Conservation (phyloP, 441 rosid genomes). For the Erodium trifolium region DNA sequence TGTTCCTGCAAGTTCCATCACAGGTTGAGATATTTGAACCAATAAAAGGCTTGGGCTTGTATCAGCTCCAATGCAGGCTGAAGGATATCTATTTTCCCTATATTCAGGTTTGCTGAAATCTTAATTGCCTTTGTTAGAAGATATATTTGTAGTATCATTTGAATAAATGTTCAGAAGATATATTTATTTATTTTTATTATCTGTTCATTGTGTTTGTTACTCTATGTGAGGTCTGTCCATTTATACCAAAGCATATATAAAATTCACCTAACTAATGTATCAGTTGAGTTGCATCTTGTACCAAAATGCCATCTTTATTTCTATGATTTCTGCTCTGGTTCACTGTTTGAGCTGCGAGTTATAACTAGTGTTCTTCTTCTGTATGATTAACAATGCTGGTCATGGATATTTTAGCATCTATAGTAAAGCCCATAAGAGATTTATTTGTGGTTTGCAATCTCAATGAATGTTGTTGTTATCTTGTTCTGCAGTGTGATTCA, state of each 20-base stretch:
- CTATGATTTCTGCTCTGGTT: not conserved
- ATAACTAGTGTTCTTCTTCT: not conserved
- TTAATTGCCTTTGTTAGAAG: not conserved
- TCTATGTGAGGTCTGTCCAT: no score
- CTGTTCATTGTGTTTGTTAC: no score
- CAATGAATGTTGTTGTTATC: slow-evolving; percentile 12
- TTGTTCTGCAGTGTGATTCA: slow-evolving; percentile 57
- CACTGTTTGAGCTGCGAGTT: not conserved
- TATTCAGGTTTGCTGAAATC: slow-evolving; percentile 44
- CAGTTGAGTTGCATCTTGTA: not conserved
- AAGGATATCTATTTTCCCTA: slow-evolving; percentile 87
- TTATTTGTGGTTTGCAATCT: not conserved
- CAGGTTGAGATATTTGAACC: slow-evolving; percentile 56
- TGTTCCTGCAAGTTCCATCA: slow-evolving; percentile 14
- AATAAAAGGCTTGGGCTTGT: slow-evolving; percentile 24
- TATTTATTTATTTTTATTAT: not conserved
- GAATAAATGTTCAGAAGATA: not conserved
- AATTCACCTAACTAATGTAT: no score
- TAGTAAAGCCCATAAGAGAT: not conserved
- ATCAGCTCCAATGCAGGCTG: slow-evolving; percentile 50
- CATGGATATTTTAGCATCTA: not conserved
- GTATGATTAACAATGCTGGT: not conserved
- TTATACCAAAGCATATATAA: no score
- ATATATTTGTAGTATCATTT: not conserved
- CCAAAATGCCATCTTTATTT: not conserved